These are phyloP conservation scores for Penicillium sp. DNA, from an alignment of 2,329 filamentous ascomycete genomes.

Conservation along the genomic window DNA sequence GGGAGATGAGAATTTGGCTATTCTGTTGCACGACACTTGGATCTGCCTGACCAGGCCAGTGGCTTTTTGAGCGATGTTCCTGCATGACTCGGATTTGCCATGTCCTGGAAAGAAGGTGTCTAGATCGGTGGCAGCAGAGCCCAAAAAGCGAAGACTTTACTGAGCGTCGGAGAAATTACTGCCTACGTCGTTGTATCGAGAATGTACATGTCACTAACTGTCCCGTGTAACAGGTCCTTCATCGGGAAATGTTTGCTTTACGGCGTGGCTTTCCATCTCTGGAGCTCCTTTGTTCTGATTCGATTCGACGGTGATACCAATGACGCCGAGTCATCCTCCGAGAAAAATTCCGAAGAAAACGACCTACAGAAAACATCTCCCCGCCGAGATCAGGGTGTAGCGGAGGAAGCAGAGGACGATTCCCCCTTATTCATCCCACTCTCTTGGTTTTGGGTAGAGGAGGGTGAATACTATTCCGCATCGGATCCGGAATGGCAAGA, in stretches of 20 bases:
- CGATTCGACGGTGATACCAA: conserved; percentile 34
- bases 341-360: conserved; percentile 6
- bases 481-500: conserved; percentile 66
- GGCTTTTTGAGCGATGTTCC: background rate
- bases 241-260: conserved; percentile 35
- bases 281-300: conserved; percentile 36
- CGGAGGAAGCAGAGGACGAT: conserved; percentile 37
- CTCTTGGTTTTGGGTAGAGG: conserved; percentile 51
- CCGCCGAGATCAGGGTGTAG: conserved; percentile 1
- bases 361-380: conserved; percentile 2
- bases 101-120: too few relatives aligned
- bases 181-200: too few relatives aligned
- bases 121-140: background rate
- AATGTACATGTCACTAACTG: background rate
- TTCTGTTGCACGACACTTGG: too few relatives aligned
- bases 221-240: conserved; percentile 29
- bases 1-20: background rate
- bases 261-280: conserved; percentile 38
- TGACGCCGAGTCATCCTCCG: conserved; percentile 24
- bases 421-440: conserved; percentile 64
- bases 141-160: too few relatives aligned
- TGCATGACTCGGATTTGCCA: too few relatives aligned
- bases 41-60: too few relatives aligned
- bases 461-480: conserved; percentile 35
- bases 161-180: too few relatives aligned